phyloP scores from a whole-genome alignment of 257 asterid species.

The Gentiana dahurica region DNA sequence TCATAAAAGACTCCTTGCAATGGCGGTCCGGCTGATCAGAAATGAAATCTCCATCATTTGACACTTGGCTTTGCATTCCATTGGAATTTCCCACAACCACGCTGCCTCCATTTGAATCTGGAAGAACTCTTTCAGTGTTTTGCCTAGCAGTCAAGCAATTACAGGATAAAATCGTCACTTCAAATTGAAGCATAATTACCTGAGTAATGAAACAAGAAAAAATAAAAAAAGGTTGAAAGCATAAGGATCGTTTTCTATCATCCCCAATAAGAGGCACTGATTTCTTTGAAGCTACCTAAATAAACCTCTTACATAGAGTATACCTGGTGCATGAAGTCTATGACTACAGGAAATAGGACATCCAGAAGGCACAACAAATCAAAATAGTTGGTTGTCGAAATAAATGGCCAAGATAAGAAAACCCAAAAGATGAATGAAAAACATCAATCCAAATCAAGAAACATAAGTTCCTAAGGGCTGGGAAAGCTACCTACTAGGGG shows the following conservation, averaged over 20 bases:
- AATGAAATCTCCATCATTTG: no score
- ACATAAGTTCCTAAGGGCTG: slow-evolving; percentile 2
- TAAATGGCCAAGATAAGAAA: background rate
- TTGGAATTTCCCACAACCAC: slow-evolving; percentile 1
- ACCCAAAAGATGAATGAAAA: background rate
- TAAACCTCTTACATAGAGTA: no score
- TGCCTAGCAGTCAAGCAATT: slow-evolving; percentile 52
- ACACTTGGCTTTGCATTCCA: no score
- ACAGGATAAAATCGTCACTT: background rate
- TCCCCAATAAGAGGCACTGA: background rate
- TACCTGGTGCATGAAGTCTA: background rate
- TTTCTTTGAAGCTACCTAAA: background rate
- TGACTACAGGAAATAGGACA: background rate
- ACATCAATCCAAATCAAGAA: no score
- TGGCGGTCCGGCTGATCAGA: no score
- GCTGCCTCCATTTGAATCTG: background rate
- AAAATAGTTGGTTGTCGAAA: background rate
- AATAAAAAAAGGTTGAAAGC: background rate
- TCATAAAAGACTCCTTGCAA: background rate
- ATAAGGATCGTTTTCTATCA: background rate
- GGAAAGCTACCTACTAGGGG: slow-evolving; percentile 58
- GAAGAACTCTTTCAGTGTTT: background rate
- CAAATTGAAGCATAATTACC: background rate
- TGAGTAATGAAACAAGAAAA: background rate
- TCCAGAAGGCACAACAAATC: background rate